Base-by-base conservation (phyloP, 306 rosid genomes). In the Cicer bijugum region DNA sequence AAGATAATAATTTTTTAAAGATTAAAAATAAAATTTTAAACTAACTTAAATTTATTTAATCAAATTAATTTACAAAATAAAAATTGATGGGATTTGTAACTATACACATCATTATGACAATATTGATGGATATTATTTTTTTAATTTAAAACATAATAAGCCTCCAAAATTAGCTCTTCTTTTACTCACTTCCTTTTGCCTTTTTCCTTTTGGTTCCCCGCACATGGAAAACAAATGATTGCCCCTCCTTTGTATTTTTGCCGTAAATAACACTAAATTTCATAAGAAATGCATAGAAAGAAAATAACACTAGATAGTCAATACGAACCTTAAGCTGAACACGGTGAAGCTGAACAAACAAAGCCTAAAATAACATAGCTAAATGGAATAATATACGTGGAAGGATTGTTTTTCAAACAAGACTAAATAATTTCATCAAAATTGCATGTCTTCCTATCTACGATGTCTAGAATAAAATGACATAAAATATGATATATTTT, bases 201-300 rank as follows among this genome's bases (percentile, higher is more conserved):
- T 65, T 16, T n/a, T 10, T 3, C 50, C 39, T 59, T 59, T 59
- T 58, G 55, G 55, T 56, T 17, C 19, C 28, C 17, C 1, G 63
- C 81, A 77, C 76, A 77, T 75, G 80, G 33, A 37, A 64, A 65
- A 1, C 73, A 42, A 65, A 52, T 65, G 44, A 75, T 75, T 75
- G 66, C 20, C 12, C 53, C 56, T 5, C 51, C 71, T 7, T 16
- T 48, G 65, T 59, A 59, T 47, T 14, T 61, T 35, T 47, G 60
- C 52, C 16, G 23, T 50, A 23, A 6, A 28, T 28, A 51, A 17
- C 40, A 39, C 70, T 10, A 48, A 14, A 17, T 48, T 14, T 71
- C 47, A 43, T 71, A 56, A 61, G 12, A 15, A 61, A 61, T 61
- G 67, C 46, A 38, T 37, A 19, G 0, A 50, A 28, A 45, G 50